A percentile compares a stretch with the other conserved stretches of the same genome.
These are phyloP conservation scores for Podila verticillata DNA, from an alignment of 192 early-diverging fungal species.

Conservation along the genomic window DNA sequence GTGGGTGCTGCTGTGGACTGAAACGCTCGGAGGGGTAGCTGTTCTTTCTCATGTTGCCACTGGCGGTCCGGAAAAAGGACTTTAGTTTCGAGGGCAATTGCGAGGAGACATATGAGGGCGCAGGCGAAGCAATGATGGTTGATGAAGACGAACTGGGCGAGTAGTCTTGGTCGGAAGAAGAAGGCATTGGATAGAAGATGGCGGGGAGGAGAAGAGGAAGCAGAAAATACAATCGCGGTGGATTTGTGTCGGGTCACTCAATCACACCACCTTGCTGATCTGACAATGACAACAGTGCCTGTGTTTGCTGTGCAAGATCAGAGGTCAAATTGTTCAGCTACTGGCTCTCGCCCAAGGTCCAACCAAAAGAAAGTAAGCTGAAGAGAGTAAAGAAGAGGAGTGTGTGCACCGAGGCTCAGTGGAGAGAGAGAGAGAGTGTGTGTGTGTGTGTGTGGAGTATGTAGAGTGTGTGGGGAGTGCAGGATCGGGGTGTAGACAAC, in stretches of 20 bases:
- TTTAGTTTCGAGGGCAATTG: constrained; percentile 56
- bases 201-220: too few relatives aligned
- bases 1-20: constrained; percentile 6
- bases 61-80: constrained; percentile 51
- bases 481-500: too few relatives aligned
- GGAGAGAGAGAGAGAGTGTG: background rate
- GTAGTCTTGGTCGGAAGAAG: constrained; percentile 4
- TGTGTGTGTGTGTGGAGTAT: background rate
- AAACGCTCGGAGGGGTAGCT: background rate
- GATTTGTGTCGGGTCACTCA: background rate
- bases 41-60: constrained; percentile 7
- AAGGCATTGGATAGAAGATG: background rate
- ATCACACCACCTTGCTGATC: too few relatives aligned
- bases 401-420: background rate
- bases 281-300: too few relatives aligned
- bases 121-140: constrained; percentile 52
- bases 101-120: constrained; percentile 45
- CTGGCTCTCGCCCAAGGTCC: too few relatives aligned
- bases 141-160: constrained; percentile 38
- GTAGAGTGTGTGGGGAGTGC: background rate
- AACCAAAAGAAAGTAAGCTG: background rate
- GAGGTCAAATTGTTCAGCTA: too few relatives aligned
- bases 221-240: background rate
- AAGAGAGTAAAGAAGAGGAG: background rate
- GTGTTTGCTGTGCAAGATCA: too few relatives aligned